A percentile compares a stretch with the other conserved stretches of the same genome.
These are phyloP conservation scores for Candida lessepsii DNA, from an alignment of 805 yeast species.

Conservation along the genomic window DNA sequence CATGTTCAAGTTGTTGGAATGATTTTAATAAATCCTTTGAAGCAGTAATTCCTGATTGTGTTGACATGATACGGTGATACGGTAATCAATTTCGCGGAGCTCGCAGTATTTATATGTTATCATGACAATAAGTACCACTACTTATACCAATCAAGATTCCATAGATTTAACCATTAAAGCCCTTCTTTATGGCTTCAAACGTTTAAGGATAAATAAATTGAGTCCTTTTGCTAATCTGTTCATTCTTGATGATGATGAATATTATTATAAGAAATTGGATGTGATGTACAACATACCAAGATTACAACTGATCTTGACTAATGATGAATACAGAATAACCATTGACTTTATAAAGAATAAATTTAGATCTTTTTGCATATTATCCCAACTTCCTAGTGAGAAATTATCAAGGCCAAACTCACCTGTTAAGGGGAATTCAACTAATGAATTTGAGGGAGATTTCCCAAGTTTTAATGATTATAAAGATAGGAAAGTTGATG, in stretches of 20 bases:
- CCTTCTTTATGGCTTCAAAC: conserved; percentile 53
- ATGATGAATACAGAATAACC: conserved; percentile 63
- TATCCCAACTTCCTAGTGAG: conserved; percentile 47
- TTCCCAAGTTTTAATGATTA: conserved; percentile 24
- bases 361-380: conserved; percentile 58
- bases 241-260: conserved; percentile 1
- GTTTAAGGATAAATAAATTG: conserved; percentile 45
- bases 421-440: conserved; percentile 18
- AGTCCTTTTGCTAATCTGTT: conserved; percentile 33
- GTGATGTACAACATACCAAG: conserved; percentile 47
- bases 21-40: conserved; percentile 29
- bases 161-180: conserved; percentile 63
- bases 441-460: conserved; percentile 4
- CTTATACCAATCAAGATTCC: conserved; percentile 36
- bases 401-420: conserved; percentile 20
- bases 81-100: background rate
- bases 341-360: conserved; percentile 67
- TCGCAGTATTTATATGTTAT: no score
- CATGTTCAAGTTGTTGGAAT: conserved; percentile 22
- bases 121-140: background rate
- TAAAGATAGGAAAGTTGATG: conserved; percentile 21
- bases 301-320: conserved; percentile 42
- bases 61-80: conserved; percentile 28
- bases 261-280: conserved; percentile 44
- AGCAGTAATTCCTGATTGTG: conserved; percentile 44